A percentile compares a stretch with the other conserved stretches of the same genome.
Evolutionary conservation across 345 rosid species (phyloP).

Genomic region (Cardamine chenopodiifolia): DNA sequence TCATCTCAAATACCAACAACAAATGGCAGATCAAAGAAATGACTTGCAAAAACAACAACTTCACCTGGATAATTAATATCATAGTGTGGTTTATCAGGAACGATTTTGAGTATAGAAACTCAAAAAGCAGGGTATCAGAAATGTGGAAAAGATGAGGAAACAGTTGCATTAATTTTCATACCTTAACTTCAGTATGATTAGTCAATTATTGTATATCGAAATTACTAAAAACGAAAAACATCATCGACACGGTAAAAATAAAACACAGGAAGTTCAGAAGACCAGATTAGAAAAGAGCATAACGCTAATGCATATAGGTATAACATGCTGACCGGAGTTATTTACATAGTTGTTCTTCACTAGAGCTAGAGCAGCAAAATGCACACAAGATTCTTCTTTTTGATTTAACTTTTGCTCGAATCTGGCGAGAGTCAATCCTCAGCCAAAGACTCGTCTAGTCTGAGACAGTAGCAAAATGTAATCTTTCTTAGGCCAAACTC

Average conservation of each 20-base stretch:
- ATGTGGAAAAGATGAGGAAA: background rate
- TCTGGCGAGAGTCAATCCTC: background rate
- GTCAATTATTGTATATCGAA: too few relatives aligned
- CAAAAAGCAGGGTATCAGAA: background rate
- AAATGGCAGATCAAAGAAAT: background rate
- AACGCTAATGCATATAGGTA: background rate
- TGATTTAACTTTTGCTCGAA: background rate
- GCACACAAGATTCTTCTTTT: background rate
- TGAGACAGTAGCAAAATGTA: background rate
- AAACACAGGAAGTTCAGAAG: background rate
- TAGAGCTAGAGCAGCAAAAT: background rate
- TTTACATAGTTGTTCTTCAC: slow-evolving; percentile 1
- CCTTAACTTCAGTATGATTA: background rate
- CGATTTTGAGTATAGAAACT: background rate
- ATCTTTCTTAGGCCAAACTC: background rate
- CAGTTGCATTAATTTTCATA: background rate
- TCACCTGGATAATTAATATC: background rate
- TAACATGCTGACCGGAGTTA: background rate
- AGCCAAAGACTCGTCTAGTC: slow-evolving; percentile 2
- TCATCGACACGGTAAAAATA: background rate
- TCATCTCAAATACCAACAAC: background rate
- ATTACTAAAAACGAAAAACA: too few relatives aligned
- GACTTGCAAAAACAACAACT: background rate
- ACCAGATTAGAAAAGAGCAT: background rate
- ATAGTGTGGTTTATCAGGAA: background rate